A percentile compares a stretch with the other conserved stretches of the same genome.
These are phyloP conservation scores for Xanthoparmelia taractica DNA, from an alignment of 495 filamentous ascomycete genomes.

Conservation along the genomic window DNA sequence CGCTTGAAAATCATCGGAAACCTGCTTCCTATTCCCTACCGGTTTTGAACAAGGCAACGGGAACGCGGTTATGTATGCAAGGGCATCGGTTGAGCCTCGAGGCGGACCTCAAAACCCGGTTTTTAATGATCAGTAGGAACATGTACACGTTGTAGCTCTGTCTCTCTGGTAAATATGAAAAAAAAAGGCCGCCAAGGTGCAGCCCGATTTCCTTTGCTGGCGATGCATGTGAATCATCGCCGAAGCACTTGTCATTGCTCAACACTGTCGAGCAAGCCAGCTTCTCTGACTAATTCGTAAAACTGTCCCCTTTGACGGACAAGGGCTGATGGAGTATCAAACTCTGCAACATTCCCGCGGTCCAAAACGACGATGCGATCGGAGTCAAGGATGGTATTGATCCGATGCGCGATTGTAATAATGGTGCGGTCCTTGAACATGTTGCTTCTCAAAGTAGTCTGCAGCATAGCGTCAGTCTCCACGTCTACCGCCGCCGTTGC, in stretches of 20 bases:
- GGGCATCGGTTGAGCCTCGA: not conserved
- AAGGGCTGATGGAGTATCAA: constrained; percentile 48
- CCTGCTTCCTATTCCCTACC: not conserved
- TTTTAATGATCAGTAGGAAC: not conserved
- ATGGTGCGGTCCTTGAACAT: constrained; percentile 85
- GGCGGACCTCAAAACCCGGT: not conserved
- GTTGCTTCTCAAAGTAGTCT: constrained; percentile 47
- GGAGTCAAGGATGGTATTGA: constrained; percentile 93
- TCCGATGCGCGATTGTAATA: constrained; percentile 94
- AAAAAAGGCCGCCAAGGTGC: not conserved
- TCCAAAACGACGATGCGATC: constrained; percentile 88
- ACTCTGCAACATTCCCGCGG: constrained; percentile 52
- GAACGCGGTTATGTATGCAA: not conserved
- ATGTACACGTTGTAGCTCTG: constrained; percentile 2
- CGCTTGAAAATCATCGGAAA: not conserved
- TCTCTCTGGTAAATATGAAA: not conserved
- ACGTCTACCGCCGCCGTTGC: constrained; percentile 95
- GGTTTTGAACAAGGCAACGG: not conserved
- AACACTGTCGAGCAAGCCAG: constrained; percentile 46
- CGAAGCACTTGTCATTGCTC: constrained; percentile 29
- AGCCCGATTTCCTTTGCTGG: constrained; percentile 10
- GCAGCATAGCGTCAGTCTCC: constrained; percentile 81
- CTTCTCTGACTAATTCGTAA: constrained; percentile 51
- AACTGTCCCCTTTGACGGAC: constrained; percentile 47
- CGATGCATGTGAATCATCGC: constrained; percentile 19